Conservation (phyloP, 345 rosid species). For the Eucalyptus erythrocorys region DNA sequence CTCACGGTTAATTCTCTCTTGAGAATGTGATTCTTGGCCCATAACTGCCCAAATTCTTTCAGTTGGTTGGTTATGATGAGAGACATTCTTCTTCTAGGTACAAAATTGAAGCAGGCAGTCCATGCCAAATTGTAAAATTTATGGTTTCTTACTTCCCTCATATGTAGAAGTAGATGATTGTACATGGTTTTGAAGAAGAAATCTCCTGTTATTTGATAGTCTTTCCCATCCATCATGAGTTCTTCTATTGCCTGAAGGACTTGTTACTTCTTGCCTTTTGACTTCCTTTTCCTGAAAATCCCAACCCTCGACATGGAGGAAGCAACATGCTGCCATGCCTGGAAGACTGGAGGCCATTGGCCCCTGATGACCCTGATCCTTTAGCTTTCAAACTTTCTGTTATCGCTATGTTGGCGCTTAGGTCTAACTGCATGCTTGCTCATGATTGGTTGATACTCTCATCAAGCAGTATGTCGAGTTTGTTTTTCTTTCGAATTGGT, state of each 20-base stretch:
- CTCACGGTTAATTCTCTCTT: not conserved
- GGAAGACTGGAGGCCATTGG: not conserved
- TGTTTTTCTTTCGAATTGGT: not conserved
- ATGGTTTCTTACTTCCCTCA: not conserved
- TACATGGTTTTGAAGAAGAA: not conserved
- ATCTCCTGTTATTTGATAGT: not conserved
- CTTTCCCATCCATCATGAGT: not conserved
- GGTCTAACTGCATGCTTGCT: not conserved
- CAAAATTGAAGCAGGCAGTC: not conserved
- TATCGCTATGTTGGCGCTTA: not conserved
- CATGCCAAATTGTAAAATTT: not conserved
- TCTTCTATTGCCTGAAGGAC: not conserved
- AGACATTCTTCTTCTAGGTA: not conserved
- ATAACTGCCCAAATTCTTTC: not conserved
- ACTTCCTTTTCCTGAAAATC: not conserved
- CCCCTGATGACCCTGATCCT: not conserved
- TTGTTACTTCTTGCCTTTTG: not conserved
- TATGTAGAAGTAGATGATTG: not conserved
- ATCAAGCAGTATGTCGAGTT: not conserved
- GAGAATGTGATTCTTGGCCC: not conserved
- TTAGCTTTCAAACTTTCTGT: not conserved
- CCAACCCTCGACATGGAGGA: not conserved
- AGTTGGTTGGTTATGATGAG: not conserved
- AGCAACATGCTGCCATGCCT: not conserved
- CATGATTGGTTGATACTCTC: not conserved